These are phyloP conservation scores for Mycena olivaceomarginata DNA, from an alignment of 768 basidiomycete genomes.

Conservation along the genomic window DNA sequence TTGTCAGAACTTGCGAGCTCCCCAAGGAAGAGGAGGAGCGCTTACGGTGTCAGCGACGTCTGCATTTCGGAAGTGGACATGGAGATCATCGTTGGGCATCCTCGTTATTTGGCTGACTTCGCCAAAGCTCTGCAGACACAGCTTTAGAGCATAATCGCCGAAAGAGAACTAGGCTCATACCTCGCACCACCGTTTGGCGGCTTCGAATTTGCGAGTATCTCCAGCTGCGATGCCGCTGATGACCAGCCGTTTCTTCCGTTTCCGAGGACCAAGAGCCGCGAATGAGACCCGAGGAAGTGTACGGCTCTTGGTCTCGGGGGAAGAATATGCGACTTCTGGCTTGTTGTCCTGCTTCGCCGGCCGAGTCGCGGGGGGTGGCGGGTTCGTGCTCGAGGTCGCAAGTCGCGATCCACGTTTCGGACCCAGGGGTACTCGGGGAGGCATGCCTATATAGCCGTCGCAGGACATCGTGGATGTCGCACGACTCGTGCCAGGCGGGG, in stretches of 20 bases:
- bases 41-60: constrained; percentile 90
- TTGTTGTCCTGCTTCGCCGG: constrained; percentile 35
- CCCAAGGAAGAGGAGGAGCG: constrained; percentile 27
- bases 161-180: constrained; percentile 58
- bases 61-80: constrained; percentile 82
- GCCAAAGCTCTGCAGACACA: constrained; percentile 78
- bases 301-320: constrained; percentile 43
- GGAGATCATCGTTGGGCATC: constrained; percentile 87
- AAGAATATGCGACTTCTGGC: constrained; percentile 62
- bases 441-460: constrained; percentile 38
- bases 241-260: constrained; percentile 79
- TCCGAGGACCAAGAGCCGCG: constrained; percentile 63
- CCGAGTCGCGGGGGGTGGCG: constrained; percentile 8
- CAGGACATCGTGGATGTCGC: constrained; percentile 40
- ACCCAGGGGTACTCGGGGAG: constrained; percentile 54
- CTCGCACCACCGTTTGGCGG: constrained; percentile 85
- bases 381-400: constrained; percentile 43
- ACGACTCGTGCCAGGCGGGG: constrained; percentile 23
- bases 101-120: constrained; percentile 84
- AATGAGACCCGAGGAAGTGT: constrained; percentile 59
- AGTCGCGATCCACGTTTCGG: constrained; percentile 53
- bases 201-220: constrained; percentile 80
- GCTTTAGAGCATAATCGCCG: constrained; percentile 22
- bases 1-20: constrained; percentile 17
- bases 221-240: constrained; percentile 80